Percentiles rank a stretch among this genome's conserved stretches.
Evolutionary conservation across 2,329 filamentous ascomycete species (phyloP).

Genomic region (Calonectria hawksworthii): DNA sequence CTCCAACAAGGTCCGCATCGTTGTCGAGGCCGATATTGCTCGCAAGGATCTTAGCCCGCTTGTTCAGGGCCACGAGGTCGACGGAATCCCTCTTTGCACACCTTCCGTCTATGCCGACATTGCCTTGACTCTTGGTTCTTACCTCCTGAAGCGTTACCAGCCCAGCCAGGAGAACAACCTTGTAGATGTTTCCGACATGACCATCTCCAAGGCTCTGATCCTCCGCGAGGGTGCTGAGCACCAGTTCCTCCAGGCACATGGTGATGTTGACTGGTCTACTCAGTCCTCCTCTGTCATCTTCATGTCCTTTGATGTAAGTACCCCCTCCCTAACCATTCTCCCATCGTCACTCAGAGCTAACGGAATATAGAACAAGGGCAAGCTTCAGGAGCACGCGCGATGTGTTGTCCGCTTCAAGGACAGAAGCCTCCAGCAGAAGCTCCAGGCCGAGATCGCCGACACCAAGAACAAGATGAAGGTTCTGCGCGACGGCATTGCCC

Average conservation of each 20-base stretch:
- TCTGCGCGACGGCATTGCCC: constrained; percentile 31
- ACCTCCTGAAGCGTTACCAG: constrained; percentile 30
- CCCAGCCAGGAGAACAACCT: constrained; percentile 26
- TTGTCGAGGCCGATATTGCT: constrained; percentile 37
- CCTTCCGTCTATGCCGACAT: constrained; percentile 40
- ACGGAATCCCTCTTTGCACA: constrained; percentile 37
- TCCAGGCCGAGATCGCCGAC: background rate
- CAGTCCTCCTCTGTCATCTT: constrained; percentile 26
- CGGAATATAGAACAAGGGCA: constrained; percentile 18
- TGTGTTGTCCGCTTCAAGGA: constrained; percentile 36
- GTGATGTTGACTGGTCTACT: constrained; percentile 34
- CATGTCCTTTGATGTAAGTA: constrained; percentile 33
- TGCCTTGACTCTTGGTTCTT: constrained; percentile 31
- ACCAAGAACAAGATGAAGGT: constrained; percentile 33
- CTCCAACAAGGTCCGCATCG: constrained; percentile 26
- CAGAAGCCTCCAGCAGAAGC: constrained; percentile 10
- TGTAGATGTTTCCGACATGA: constrained; percentile 40
- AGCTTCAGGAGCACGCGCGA: constrained; percentile 28
- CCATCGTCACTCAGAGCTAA: background rate
- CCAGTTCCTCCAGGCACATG: constrained; percentile 34
- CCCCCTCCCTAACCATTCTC: background rate
- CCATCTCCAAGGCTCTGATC: constrained; percentile 36
- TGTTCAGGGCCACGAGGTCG: constrained; percentile 36
- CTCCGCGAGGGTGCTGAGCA: background rate
- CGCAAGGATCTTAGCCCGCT: constrained; percentile 37